Conservation (phyloP, 768 basidiomycete species). For the Termitomyces sp. region DNA sequence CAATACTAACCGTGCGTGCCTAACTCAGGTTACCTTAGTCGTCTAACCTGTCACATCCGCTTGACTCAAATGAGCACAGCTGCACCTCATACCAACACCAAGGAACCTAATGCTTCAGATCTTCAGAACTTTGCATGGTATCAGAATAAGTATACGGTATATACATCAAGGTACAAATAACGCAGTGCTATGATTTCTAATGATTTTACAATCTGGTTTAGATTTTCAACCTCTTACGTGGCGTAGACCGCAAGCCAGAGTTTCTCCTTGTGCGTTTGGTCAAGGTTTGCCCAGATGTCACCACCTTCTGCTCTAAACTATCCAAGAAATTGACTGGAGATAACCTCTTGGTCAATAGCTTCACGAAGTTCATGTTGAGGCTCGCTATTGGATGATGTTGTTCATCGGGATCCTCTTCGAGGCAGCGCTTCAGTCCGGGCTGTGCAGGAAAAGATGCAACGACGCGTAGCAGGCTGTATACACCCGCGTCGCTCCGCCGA, state of each 20-base stretch:
- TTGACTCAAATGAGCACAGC: too few species aligned
- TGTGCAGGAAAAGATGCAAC: constrained; percentile 42
- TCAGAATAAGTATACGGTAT: too few species aligned
- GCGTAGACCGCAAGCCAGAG: constrained; percentile 9
- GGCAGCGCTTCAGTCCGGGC: constrained; percentile 34
- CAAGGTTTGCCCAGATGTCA: not conserved
- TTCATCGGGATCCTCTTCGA: constrained; percentile 37
- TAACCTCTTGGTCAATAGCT: constrained; percentile 35
- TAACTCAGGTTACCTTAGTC: too few species aligned
- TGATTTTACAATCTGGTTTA: not conserved
- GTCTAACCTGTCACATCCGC: too few species aligned
- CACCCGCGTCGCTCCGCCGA: constrained; percentile 35
- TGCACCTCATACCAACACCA: too few species aligned
- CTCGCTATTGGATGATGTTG: constrained; percentile 40
- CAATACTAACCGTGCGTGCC: too few species aligned
- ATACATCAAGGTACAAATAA: not conserved
- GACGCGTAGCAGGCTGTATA: constrained; percentile 40
- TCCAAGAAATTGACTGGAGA: constrained; percentile 38
- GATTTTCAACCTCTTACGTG: constrained; percentile 19
- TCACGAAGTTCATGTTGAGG: constrained; percentile 39
- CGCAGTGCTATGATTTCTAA: not conserved
- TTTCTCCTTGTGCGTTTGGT: constrained; percentile 20
- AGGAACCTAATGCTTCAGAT: too few species aligned
- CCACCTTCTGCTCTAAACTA: constrained; percentile 23
- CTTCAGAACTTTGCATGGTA: too few species aligned